phyloP scores from a whole-genome alignment of 768 basidiomycete genomes.

The Suillus clintonianus region DNA sequence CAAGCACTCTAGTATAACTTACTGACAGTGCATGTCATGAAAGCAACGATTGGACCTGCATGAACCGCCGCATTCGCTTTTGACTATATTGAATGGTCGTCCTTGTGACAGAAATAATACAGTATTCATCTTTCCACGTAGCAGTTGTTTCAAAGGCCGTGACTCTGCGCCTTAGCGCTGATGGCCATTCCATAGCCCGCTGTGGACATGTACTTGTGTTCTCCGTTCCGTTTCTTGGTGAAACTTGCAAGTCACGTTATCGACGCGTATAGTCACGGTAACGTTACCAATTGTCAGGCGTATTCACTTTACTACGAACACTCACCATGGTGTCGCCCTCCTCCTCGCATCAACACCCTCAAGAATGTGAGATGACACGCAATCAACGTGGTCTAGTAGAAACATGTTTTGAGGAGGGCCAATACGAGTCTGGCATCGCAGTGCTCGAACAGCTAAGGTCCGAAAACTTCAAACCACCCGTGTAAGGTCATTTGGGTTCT shows the following conservation, averaged over 20 bases:
- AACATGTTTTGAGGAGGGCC: slow-evolving; percentile 74
- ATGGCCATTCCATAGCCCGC: background rate
- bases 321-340: background rate
- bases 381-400: slow-evolving; percentile 63
- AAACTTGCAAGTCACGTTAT: background rate
- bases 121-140: background rate
- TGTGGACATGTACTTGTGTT: background rate
- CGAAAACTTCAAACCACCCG: slow-evolving; percentile 54
- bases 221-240: background rate
- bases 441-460: slow-evolving; percentile 65
- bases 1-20: background rate
- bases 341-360: background rate
- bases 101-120: background rate
- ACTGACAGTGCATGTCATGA: background rate
- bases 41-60: background rate
- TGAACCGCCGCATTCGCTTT: background rate
- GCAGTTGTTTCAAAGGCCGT: background rate
- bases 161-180: background rate
- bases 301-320: background rate
- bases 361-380: slow-evolving; percentile 47
- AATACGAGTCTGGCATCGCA: slow-evolving; percentile 68
- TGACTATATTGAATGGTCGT: background rate
- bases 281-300: background rate
- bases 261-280: background rate
- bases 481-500: slow-evolving; percentile 41